Conservation (phyloP, 306 rosid genomes). For the Rubus parviflorus region DNA sequence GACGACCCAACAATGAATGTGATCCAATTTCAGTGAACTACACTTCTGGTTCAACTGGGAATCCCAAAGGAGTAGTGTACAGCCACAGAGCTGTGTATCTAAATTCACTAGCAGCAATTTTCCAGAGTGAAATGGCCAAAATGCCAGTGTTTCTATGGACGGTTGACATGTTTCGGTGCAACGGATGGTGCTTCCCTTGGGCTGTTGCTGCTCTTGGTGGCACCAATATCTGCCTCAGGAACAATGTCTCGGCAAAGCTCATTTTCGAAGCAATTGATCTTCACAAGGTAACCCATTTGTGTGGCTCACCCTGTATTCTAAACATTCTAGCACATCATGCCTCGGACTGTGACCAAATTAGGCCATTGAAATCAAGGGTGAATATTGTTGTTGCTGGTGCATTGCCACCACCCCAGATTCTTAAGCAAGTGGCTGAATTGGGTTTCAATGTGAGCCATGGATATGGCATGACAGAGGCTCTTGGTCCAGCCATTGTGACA, state of each 20-base stretch:
- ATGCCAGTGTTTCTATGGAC: constrained; percentile 78
- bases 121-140: constrained; percentile 40
- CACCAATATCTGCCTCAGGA: constrained; percentile 60
- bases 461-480: constrained; percentile 89
- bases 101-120: constrained; percentile 57
- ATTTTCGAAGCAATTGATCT: constrained; percentile 52
- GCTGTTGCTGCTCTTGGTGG: constrained; percentile 77
- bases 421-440: constrained; percentile 40
- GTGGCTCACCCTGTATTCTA: constrained; percentile 69
- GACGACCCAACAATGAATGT: constrained; percentile 41
- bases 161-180: constrained; percentile 94
- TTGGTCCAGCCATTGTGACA: constrained; percentile 59
- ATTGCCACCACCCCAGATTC: constrained; percentile 47
- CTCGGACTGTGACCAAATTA: background rate
- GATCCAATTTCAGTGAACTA: constrained; percentile 74
- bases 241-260: constrained; percentile 34
- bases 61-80: constrained; percentile 73
- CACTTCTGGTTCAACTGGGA: constrained; percentile 86
- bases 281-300: constrained; percentile 65
- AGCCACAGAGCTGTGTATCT: constrained; percentile 74
- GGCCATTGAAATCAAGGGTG: constrained; percentile 43
- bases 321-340: constrained; percentile 47
- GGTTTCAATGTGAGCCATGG: constrained; percentile 75
- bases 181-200: constrained; percentile 91
- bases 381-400: constrained; percentile 69